Base-by-base conservation (phyloP, 2,329 filamentous ascomycete genomes). In the Diaporthe citri region DNA sequence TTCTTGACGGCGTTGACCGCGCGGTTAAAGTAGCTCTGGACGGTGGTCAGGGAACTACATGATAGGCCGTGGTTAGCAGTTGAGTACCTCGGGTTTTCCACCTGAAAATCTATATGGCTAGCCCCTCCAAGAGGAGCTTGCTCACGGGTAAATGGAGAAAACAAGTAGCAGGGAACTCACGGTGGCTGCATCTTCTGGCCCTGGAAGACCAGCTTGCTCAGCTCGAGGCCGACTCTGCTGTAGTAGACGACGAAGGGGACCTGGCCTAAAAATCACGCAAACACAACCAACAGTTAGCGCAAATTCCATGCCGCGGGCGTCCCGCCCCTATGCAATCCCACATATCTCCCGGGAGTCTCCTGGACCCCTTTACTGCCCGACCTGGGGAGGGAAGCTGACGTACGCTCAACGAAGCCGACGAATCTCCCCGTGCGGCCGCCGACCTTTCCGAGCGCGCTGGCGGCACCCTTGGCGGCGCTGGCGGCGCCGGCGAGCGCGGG, bases 161-260 rank as follows among this genome's bases (percentile, higher is more conserved):
- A 22, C 34, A 12, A 22, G 64, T n/a, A 20, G 46, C 48, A 41
- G 46, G 3, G 46, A 43, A 88, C 96, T 92, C 94, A 99, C 97
- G 97, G 97, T 87, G 95, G 95, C 83, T 90, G 88, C 95, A 99
- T 98, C 88, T 94, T 94, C 87, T 96, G 95, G 85, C 92, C 93
- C 81, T 92, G 91, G 88, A 95, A 95, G 79, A 98, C 91, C 79
- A 98, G 90, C 90, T 94, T 97, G 83, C 90, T 90, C 76, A 98
- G 89, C 89, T 99, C 97, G 78, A 96, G 87, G 81, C 90, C 94
- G 83, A 98, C 96, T 85, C 92, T 94, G 82, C 93, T 92, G 90
- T 98, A 99, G 91, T 98, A 98, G 83, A 97, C 83, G 78, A 95
- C 93, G 77, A 93, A 92, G 80, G 97, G 97, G 80, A 96, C 91